Evolutionary conservation across 495 filamentous ascomycete genomes (phyloP), one percentile per base, ranked within the genome.

Genomic region (Xylaria intraflava): DNA sequence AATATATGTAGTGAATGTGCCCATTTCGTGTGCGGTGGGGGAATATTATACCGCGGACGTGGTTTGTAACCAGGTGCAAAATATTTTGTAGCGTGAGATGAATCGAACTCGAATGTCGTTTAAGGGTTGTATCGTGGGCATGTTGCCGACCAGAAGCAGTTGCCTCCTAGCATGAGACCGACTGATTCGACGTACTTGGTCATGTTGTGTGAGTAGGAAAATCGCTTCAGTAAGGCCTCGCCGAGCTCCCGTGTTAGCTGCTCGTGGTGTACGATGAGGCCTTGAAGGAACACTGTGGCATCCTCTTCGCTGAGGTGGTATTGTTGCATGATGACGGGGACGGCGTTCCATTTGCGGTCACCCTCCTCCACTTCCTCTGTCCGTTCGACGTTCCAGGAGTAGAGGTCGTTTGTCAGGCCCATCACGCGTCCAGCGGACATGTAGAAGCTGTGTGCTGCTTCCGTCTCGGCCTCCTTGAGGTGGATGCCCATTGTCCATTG

Each of bases 311-410:
- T 43, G 14, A 55, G 35, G 1, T 46, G 44, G 33, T 55, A 55
- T 38, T 55, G 52, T 20, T 55, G 45, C 52, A 55, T 55, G 36
- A 55, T 55, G 27, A 55, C 52, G 0, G 52, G 52, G n/a, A 55
- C 52, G 14, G 52, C 52, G 10, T 55, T 55, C 52, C 52, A 55
- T 27, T 55, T 55, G 19, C 52, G 52, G 38, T 55, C 52, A 2
- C 9, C 52, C 6, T 19, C 26, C 3, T 55, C 52, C 2, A 55
- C 35, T n/a, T 16, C 44, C 23, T 55, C 52, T 22, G 52, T 55
- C 6, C 52, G 36, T 38, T 55, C 52, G 45, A 55, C 52, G 29
- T 55, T 55, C 52, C 52, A 55, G 12, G 52, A 55, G 38, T 55
- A 55, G 9, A 55, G 52, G 26, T 55, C 52, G 45, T 55, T 55